A percentile compares a stretch with the other conserved stretches of the same genome.
These are phyloP conservation scores for Penicillium sp. DNA, from an alignment of 2,329 filamentous ascomycete genomes.

Conservation along the genomic window DNA sequence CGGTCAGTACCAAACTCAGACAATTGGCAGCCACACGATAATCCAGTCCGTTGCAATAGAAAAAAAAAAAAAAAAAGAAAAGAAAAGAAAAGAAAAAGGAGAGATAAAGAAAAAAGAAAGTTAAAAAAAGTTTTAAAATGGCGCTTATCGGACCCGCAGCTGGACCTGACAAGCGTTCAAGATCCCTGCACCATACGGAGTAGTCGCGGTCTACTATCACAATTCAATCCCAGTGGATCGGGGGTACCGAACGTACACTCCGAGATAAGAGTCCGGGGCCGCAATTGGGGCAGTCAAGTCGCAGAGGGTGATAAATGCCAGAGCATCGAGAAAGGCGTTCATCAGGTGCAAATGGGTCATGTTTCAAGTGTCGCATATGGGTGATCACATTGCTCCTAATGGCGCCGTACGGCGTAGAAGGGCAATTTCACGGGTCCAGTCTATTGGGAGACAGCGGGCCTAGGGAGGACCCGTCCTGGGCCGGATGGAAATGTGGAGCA, in stretches of 20 bases:
- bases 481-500: neutral
- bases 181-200: neutral
- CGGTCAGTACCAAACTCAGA: conserved; percentile 5
- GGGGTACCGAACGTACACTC: neutral
- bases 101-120: conserved; percentile 10
- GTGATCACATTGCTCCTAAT: neutral
- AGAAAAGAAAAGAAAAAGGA: conserved; percentile 2
- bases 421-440: neutral
- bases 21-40: neutral
- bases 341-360: conserved; percentile 11
- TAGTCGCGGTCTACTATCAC: conserved; percentile 5
- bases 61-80: conserved; percentile 10
- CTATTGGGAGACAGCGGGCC: neutral
- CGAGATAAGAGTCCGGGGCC: conserved; percentile 4
- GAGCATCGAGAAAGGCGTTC: neutral
- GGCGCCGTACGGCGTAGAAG: neutral
- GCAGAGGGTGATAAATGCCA: no score
- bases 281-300: neutral
- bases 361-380: neutral
- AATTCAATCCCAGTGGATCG: neutral
- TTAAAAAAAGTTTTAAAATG: conserved; percentile 2
- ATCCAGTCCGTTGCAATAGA: neutral
- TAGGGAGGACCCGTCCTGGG: neutral
- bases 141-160: conserved; percentile 19
- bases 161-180: conserved; percentile 17